A percentile compares a stretch with the other conserved stretches of the same genome.
Conservation (phyloP, 2,329 filamentous ascomycete species). For the Trichoderma sp. region DNA sequence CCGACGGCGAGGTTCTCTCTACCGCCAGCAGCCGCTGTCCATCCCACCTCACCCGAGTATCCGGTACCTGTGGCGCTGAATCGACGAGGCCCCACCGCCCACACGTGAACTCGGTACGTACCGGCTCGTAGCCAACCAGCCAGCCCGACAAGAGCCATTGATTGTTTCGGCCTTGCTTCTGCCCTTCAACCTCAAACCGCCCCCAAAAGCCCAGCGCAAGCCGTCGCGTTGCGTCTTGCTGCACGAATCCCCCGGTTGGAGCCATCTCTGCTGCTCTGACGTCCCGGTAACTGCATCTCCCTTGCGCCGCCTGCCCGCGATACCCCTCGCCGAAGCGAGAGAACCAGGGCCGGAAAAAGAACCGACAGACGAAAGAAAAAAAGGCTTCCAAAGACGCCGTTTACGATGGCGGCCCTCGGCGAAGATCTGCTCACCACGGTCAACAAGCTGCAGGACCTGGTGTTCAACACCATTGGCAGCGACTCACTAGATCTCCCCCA, state of each 20-base stretch:
- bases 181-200: constrained; percentile 25
- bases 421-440: constrained; percentile 94
- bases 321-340: constrained; percentile 14
- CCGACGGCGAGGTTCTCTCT: constrained; percentile 1
- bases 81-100: constrained; percentile 9
- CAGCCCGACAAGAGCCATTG: constrained; percentile 14
- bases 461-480: constrained; percentile 99
- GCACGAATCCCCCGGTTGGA: constrained; percentile 9
- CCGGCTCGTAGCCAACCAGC: constrained; percentile 20
- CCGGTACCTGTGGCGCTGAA: constrained; percentile 17
- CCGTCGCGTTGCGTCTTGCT: constrained; percentile 24
- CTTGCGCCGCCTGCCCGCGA: constrained; percentile 5
- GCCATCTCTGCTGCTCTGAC: constrained; percentile 11
- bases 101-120: constrained; percentile 28
- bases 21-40: background rate
- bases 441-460: constrained; percentile 97
- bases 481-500: constrained; percentile 96
- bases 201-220: constrained; percentile 26
- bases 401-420: constrained; percentile 84
- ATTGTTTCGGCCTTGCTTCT: constrained; percentile 23
- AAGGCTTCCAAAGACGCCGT: constrained; percentile 27
- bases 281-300: constrained; percentile 2
- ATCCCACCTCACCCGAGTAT: background rate
- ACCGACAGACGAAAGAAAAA: constrained; percentile 5
- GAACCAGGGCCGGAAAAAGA: background rate